phyloP scores from a whole-genome alignment of 768 basidiomycete species.

The Kockovaella imperatae region DNA sequence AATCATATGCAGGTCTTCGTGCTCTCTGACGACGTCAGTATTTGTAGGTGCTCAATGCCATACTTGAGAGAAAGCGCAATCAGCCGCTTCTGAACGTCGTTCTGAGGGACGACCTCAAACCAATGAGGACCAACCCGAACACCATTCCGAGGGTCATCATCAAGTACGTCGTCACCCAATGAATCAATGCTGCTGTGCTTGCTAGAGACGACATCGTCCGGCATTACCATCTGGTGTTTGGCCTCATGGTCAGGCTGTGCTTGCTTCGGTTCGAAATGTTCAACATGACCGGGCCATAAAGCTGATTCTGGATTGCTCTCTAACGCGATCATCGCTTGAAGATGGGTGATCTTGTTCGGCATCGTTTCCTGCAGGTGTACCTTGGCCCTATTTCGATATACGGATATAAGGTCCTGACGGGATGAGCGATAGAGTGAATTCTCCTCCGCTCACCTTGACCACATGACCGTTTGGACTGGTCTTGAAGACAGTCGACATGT shows the following conservation, averaged over 20 bases:
- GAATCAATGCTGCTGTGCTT: not conserved
- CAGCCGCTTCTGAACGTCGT: conserved; percentile 14
- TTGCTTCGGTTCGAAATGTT: not conserved
- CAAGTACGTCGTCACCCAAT: no score
- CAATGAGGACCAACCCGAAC: conserved; percentile 20
- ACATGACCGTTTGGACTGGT: conserved; percentile 15
- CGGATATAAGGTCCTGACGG: conserved; percentile 17
- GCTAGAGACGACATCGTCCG: conserved; percentile 9
- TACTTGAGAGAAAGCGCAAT: conserved; percentile 14
- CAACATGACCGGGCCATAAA: conserved; percentile 14
- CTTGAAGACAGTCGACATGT: conserved; percentile 27
- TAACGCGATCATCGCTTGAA: conserved; percentile 14
- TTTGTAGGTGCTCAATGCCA: conserved; percentile 5
- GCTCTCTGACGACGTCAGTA: conserved; percentile 12
- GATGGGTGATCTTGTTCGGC: conserved; percentile 22
- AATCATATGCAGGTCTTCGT: conserved; percentile 21
- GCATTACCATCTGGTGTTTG: conserved; percentile 13
- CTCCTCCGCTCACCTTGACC: conserved; percentile 14
- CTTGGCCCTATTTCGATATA: conserved; percentile 18
- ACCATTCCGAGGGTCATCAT: no score
- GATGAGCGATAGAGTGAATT: not conserved
- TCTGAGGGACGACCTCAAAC: conserved; percentile 29
- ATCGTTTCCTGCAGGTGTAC: conserved; percentile 21
- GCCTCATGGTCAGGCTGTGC: no score
- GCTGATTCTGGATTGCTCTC: conserved; percentile 24